Percentiles rank a stretch among this genome's conserved stretches.
Evolutionary conservation across 495 filamentous ascomycete genomes (phyloP).

Genomic region (Podospora tetraspora): DNA sequence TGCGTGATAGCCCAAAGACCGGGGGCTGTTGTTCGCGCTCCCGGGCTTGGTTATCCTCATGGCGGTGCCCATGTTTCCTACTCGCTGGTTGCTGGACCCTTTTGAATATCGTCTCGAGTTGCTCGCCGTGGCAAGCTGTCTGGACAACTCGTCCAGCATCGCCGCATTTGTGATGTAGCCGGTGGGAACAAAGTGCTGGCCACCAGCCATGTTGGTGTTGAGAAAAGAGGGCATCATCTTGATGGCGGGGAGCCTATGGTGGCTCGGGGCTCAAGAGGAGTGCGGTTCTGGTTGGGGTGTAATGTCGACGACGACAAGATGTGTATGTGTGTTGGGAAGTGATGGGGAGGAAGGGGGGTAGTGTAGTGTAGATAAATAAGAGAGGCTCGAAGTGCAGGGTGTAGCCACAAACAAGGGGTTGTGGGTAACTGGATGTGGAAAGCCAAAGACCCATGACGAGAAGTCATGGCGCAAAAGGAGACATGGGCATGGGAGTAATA

Average conservation of each 20-base stretch:
- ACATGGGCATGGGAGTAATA: constrained; percentile 15
- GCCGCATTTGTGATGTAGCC: constrained; percentile 27
- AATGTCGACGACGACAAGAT: constrained; percentile 4
- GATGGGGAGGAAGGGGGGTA: background rate
- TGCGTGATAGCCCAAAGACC: constrained; percentile 39
- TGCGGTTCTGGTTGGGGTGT: background rate
- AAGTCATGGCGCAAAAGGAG: constrained; percentile 8
- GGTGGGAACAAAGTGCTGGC: constrained; percentile 12
- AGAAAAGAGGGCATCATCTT: constrained; percentile 31
- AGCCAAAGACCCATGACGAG: constrained; percentile 6
- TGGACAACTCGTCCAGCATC: constrained; percentile 36
- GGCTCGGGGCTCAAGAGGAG: constrained; percentile 4
- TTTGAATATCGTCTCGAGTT: constrained; percentile 39
- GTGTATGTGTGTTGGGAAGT: background rate
- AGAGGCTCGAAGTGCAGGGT: background rate
- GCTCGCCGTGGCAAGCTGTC: constrained; percentile 30
- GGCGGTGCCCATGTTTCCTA: constrained; percentile 23
- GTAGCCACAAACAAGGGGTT: constrained; percentile 1
- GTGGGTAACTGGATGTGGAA: background rate
- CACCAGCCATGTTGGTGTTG: constrained; percentile 25
- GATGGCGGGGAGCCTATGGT: constrained; percentile 10
- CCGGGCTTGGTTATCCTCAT: constrained; percentile 61
- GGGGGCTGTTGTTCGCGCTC: constrained; percentile 67
- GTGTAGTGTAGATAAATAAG: background rate
- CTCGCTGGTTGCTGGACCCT: constrained; percentile 36